These are phyloP conservation scores for Ganoderma meredithae DNA, from an alignment of 1,284 basidiomycete genomes.

Conservation along the genomic window DNA sequence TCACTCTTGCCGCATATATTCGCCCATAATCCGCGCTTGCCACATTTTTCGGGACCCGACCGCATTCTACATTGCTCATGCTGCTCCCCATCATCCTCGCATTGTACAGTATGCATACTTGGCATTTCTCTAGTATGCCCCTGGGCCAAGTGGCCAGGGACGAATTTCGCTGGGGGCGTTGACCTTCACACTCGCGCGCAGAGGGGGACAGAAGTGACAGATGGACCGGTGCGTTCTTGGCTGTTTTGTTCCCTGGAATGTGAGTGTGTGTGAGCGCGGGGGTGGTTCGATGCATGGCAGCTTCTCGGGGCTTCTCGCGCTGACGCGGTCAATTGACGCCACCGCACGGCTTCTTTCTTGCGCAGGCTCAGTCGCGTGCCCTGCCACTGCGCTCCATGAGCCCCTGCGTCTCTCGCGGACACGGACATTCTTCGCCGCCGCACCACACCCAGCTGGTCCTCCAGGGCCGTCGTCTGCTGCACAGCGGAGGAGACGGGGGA, in stretches of 20 bases:
- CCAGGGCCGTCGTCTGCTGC: background rate
- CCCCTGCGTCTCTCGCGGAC: background rate
- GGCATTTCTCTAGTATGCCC: constrained; percentile 10
- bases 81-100: constrained; percentile 10
- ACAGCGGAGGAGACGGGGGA: background rate
- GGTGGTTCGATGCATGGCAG: constrained; percentile 26
- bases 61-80: constrained; percentile 3
- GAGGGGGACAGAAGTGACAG: too few species aligned
- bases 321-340: constrained; percentile 25
- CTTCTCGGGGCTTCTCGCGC: constrained; percentile 33
- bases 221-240: constrained; percentile 1
- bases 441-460: background rate
- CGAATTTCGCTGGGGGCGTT: constrained; percentile 1
- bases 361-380: constrained; percentile 3
- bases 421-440: constrained; percentile 14
- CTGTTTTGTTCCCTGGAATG: constrained; percentile 15
- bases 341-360: constrained; percentile 14
- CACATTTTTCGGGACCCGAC: constrained; percentile 18
- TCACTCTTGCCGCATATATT: constrained; percentile 7
- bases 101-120: constrained; percentile 32
- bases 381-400: constrained; percentile 14
- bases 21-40: background rate
- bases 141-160: constrained; percentile 4
- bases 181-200: background rate
- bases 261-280: constrained; percentile 28